Evolutionary conservation across 2,329 filamentous ascomycete species (phyloP).

Genomic region (Xylariaceae sp.): DNA sequence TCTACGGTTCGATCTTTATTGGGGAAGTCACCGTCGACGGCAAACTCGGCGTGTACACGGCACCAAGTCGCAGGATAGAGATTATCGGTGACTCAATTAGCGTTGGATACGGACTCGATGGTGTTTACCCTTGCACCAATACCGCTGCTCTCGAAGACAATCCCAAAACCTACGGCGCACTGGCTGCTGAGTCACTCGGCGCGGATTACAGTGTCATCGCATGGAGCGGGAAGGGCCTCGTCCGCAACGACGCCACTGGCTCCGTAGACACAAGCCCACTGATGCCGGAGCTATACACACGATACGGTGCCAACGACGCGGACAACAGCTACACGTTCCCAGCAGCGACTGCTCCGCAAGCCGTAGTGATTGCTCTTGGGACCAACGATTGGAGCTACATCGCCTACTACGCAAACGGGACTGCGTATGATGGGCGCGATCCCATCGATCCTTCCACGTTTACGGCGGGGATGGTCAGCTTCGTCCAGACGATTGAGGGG

Average conservation of each 20-base stretch:
- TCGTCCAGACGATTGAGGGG: background rate
- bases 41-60: background rate
- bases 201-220: background rate
- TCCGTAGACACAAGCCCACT: background rate
- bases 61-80: constrained; percentile 1
- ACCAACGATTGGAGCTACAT: background rate
- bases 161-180: background rate
- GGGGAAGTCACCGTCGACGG: background rate
- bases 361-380: background rate
- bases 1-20: background rate
- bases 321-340: background rate
- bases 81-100: background rate
- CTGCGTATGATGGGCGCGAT: background rate
- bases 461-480: background rate
- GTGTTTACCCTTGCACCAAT: background rate
- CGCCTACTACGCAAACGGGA: background rate
- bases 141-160: background rate
- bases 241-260: background rate
- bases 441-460: background rate
- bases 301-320: background rate
- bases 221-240: background rate
- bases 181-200: background rate
- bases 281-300: background rate
- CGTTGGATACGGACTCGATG: background rate
- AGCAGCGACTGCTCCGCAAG: background rate